These are phyloP conservation scores for Ettlia oleoabundans DNA, from an alignment of 139 green algal genomes.

Conservation along the genomic window DNA sequence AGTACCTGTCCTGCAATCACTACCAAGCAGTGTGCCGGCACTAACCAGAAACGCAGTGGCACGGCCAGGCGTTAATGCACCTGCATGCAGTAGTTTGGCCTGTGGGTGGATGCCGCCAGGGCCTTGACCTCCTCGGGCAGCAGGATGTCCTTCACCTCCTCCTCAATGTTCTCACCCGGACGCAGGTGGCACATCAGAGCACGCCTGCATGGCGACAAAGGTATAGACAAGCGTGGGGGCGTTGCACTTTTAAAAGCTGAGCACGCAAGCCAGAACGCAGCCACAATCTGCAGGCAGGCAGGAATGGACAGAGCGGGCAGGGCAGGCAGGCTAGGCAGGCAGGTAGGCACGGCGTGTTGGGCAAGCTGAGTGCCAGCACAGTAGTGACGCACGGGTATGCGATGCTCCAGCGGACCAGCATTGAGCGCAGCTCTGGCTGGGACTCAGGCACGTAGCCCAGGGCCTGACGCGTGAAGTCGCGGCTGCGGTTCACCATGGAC, in stretches of 20 bases:
- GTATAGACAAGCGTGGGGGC: too few species aligned
- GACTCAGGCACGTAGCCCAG: background rate
- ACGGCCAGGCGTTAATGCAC: background rate
- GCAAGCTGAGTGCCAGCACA: too few species aligned
- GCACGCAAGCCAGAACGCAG: background rate
- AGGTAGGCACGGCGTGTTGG: too few species aligned
- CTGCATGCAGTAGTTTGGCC: conserved; percentile 41
- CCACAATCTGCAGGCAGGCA: background rate
- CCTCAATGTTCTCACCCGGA: background rate
- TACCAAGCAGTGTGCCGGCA: background rate
- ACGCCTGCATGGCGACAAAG: background rate
- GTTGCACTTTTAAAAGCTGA: too few species aligned
- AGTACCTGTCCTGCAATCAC: background rate
- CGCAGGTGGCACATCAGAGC: conserved; percentile 36
- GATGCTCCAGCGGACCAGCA: conserved; percentile 49
- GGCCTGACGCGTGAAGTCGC: conserved; percentile 43
- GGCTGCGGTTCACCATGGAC: conserved; percentile 34
- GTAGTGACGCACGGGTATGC: conserved; percentile 17
- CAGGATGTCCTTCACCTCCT: conserved; percentile 37
- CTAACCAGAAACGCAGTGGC: background rate
- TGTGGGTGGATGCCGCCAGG: conserved; percentile 41
- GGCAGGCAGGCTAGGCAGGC: too few species aligned
- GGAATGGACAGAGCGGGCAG: too few species aligned
- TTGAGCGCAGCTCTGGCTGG: background rate
- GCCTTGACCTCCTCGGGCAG: conserved; percentile 26